Evolutionary conservation across 139 green algal species (phyloP), one percentile per base, ranked within the genome.

Genomic region (Ostreobium quekettii): DNA sequence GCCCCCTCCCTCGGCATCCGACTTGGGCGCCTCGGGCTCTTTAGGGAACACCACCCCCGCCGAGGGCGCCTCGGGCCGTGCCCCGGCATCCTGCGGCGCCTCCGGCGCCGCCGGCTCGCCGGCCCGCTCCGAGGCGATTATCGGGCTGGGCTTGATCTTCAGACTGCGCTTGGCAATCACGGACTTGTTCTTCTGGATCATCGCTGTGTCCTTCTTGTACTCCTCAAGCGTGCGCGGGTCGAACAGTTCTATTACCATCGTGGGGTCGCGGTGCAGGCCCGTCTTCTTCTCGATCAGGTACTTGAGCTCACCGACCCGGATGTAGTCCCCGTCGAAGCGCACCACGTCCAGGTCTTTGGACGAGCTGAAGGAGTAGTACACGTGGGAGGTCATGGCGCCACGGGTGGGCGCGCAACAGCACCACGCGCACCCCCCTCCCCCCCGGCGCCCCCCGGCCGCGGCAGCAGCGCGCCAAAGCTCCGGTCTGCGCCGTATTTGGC

Each of bases 241-340:
- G 66, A 56, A 64, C 26, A 73, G 48, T 35, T 66, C 36, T 22
- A 68, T 68, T 8, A 68, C 61, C 6, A 38, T 68, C 37, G 15
- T 68, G 35, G 37, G 49, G 26, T 68, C 61, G 35, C 53, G 49
- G 8, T 15, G 24, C 30, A 68, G 37, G 4, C 61, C 46, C 32
- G 56, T 74, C 36, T 71, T 72, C 46, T 72, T 70, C 15, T 58
- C 67, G 47, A 77, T 74, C 33, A 68, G n/a, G 22, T 65, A 64
- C 71, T 77, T 77, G 31, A 77, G 48, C 58, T 77, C 71, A 15
- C 64, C 64, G 24, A 77, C 59, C 30, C 47, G 56, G 8, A 77
- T 71, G 66, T 72, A 77, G 39, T 38, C 31, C 6, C 71, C 71
- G 7, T 77, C 67, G 66, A 77, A 77, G 19, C n/a, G 26, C 5